phyloP scores from a whole-genome alignment of 257 asterid genomes.

The Lantana camara region DNA sequence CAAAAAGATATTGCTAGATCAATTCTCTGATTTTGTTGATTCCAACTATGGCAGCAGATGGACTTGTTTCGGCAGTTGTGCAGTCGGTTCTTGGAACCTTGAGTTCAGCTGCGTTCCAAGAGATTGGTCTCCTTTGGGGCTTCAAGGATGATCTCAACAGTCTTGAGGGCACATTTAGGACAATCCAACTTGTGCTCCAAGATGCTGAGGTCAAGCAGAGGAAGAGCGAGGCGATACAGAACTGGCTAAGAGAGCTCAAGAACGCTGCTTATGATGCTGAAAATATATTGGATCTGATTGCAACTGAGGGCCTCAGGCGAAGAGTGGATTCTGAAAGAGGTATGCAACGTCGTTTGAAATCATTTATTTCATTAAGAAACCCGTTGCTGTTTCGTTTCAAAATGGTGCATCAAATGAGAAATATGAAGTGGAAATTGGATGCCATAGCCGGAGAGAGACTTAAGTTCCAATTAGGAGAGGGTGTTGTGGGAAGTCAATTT shows the following conservation, averaged over 20 bases:
- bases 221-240: slow-evolving; percentile 16
- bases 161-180: background rate
- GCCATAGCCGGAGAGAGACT: slow-evolving; percentile 24
- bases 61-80: slow-evolving; percentile 29
- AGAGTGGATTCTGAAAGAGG: slow-evolving; percentile 11
- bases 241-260: slow-evolving; percentile 41
- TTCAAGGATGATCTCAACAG: slow-evolving; percentile 21
- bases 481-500: slow-evolving; percentile 17
- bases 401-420: slow-evolving; percentile 16
- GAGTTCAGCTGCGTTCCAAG: slow-evolving; percentile 1
- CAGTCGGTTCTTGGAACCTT: slow-evolving; percentile 4
- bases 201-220: slow-evolving; percentile 30
- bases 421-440: slow-evolving; percentile 20
- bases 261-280: slow-evolving; percentile 44
- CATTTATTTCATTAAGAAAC: too few relatives aligned
- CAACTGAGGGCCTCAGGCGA: slow-evolving; percentile 28
- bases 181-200: slow-evolving; percentile 24
- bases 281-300: slow-evolving; percentile 31
- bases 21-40: too few relatives aligned
- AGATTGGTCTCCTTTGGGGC: slow-evolving; percentile 18
- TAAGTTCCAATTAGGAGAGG: slow-evolving; percentile 30
- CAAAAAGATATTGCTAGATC: too few relatives aligned
- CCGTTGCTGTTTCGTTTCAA: slow-evolving; percentile 13
- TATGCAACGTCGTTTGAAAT: too few relatives aligned
- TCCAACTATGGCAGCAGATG: too few relatives aligned